phyloP scores from a whole-genome alignment of 1,284 basidiomycete genomes.

The Coniferiporia weirii region DNA sequence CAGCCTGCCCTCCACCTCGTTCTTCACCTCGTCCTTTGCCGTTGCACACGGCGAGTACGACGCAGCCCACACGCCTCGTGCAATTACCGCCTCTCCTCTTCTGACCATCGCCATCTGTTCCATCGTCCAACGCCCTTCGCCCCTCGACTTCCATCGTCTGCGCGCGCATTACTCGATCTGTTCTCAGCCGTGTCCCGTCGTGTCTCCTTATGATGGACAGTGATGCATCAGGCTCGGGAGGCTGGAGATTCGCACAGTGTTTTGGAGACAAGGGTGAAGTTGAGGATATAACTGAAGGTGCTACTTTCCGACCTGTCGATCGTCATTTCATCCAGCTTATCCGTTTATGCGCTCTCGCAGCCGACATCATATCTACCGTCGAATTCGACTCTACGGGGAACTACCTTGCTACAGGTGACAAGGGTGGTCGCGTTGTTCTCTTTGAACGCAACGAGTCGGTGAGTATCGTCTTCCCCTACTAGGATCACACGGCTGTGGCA shows the following conservation, averaged over 20 bases:
- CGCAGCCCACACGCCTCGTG: not conserved
- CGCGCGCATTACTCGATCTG: conserved; percentile 21
- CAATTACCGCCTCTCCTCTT: not conserved
- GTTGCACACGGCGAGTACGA: not conserved
- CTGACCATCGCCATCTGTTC: not conserved
- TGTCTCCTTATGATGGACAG: conserved; percentile 49
- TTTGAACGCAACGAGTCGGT: conserved; percentile 99
- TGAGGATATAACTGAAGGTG: conserved; percentile 99
- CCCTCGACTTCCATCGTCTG: conserved; percentile 24
- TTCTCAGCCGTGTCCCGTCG: conserved; percentile 17
- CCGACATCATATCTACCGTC: conserved; percentile 98
- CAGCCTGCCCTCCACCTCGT: conserved; percentile 8
- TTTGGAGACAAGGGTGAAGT: conserved; percentile 99
- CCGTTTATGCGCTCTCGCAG: conserved; percentile 40
- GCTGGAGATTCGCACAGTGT: conserved; percentile 99
- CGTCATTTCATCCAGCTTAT: conserved; percentile 20
- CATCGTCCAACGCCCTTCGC: conserved; percentile 17
- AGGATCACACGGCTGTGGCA: conserved; percentile 1
- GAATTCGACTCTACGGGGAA: conserved; percentile 99
- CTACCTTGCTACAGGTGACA: conserved; percentile 99
- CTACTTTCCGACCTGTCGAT: conserved; percentile 21
- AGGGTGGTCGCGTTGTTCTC: conserved; percentile 96
- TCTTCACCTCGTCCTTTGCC: conserved; percentile 1
- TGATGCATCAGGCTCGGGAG: conserved; percentile 79
- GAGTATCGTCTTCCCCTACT: conserved; percentile 33